These are phyloP conservation scores for Penicillium concentricum DNA, from an alignment of 2,329 filamentous ascomycete genomes.

Conservation along the genomic window DNA sequence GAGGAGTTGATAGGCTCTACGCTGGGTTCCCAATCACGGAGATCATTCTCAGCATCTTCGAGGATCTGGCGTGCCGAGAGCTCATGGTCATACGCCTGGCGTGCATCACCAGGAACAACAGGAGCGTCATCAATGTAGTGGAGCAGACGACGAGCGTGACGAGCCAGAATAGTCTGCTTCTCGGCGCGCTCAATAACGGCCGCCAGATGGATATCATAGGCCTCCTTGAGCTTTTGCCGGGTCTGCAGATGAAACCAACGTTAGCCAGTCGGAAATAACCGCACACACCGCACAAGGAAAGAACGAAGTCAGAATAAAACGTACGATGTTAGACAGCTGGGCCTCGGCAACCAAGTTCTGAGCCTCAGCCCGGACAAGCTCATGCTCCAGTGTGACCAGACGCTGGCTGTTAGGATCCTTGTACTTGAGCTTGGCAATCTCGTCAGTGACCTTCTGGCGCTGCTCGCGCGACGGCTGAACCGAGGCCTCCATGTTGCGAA, in stretches of 20 bases:
- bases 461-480: constrained; percentile 89
- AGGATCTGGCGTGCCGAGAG: constrained; percentile 77
- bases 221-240: constrained; percentile 92
- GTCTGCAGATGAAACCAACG: constrained; percentile 57
- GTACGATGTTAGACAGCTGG: constrained; percentile 88
- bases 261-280: constrained; percentile 4
- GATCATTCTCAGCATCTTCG: constrained; percentile 87
- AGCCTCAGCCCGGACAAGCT: constrained; percentile 91
- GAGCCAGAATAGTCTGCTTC: constrained; percentile 92
- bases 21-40: constrained; percentile 68
- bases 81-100: constrained; percentile 64
- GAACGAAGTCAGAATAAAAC: constrained; percentile 34
- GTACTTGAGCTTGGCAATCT: constrained; percentile 86
- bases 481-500: constrained; percentile 91
- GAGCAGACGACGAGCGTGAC: constrained; percentile 81
- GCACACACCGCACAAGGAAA: not conserved
- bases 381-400: constrained; percentile 85
- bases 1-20: constrained; percentile 55
- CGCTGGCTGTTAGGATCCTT: constrained; percentile 85
- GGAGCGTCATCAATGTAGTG: constrained; percentile 86
- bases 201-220: constrained; percentile 82
- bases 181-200: constrained; percentile 94
- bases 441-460: constrained; percentile 84
- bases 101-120: constrained; percentile 79
- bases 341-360: constrained; percentile 95